Percentiles rank a stretch among this genome's conserved stretches.
phyloP scores from a whole-genome alignment of 2,329 filamentous ascomycete genomes.

The Coleophoma eucalyptorum region DNA sequence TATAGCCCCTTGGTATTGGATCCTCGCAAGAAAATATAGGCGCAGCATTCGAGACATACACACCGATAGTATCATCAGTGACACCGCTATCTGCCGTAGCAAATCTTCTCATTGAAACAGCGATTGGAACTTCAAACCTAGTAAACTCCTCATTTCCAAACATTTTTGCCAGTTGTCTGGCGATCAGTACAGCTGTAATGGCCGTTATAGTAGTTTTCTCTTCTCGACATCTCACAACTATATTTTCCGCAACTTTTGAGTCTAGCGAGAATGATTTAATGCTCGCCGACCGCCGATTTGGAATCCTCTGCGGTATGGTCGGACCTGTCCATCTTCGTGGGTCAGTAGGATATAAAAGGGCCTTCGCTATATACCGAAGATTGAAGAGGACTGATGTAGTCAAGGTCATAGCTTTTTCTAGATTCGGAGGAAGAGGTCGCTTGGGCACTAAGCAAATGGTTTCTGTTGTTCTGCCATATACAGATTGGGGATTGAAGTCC shows the following conservation, averaged over 20 bases:
- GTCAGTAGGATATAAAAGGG: background rate
- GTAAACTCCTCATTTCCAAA: background rate
- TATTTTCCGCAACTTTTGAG: background rate
- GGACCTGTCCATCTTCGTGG: background rate
- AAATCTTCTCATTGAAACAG: background rate
- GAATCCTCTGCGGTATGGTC: background rate
- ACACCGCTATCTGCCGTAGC: background rate
- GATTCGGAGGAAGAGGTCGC: background rate
- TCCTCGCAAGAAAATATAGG: background rate
- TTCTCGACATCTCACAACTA: background rate
- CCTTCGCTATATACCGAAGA: background rate
- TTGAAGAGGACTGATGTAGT: background rate
- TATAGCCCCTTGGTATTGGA: background rate
- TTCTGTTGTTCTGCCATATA: background rate
- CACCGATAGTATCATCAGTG: background rate
- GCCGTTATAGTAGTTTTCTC: background rate
- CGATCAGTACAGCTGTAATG: background rate
- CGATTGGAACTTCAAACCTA: background rate
- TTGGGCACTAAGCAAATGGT: background rate
- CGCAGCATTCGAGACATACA: background rate
- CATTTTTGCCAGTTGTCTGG: background rate
- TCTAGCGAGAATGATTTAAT: background rate
- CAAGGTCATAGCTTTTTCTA: background rate
- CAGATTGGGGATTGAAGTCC: background rate
- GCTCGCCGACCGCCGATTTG: background rate